Evolutionary conservation across 495 filamentous ascomycete genomes (phyloP).

Genomic region (Achaetomiella virescens): DNA sequence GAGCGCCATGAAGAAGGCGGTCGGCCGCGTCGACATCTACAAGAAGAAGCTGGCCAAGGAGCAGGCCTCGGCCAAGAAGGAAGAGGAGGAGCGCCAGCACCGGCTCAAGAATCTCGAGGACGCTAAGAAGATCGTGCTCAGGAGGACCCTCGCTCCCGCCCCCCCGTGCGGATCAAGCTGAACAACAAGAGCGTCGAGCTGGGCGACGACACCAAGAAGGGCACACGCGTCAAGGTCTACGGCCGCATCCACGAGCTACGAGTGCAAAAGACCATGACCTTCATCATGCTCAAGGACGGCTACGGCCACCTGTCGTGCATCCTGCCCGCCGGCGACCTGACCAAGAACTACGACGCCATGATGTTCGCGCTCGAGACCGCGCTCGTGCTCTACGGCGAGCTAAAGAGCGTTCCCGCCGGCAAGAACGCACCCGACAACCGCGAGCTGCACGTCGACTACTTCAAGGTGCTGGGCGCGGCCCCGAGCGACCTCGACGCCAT

Average conservation of each 20-base stretch:
- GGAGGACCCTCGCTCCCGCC: conserved; percentile 74
- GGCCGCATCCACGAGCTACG: conserved; percentile 83
- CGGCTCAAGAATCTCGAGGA: conserved; percentile 62
- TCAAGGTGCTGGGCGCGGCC: conserved; percentile 74
- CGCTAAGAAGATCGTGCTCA: conserved; percentile 80
- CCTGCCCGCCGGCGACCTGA: conserved; percentile 66
- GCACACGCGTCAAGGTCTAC: conserved; percentile 73
- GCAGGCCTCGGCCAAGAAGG: conserved; percentile 57
- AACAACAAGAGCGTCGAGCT: conserved; percentile 64
- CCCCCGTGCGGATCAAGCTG: conserved; percentile 69
- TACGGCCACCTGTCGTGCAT: conserved; percentile 89
- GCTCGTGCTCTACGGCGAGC: conserved; percentile 80
- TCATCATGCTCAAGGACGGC: conserved; percentile 81
- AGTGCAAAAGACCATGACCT: conserved; percentile 79
- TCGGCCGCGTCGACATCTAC: conserved; percentile 61
- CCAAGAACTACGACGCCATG: conserved; percentile 87
- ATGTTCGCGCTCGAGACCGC: conserved; percentile 86
- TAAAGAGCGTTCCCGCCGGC: conserved; percentile 74
- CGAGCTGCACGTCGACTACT: conserved; percentile 93
- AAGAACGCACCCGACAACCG: conserved; percentile 78
- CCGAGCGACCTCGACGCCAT: conserved; percentile 83
- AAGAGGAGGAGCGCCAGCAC: conserved; percentile 67
- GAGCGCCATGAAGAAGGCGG: conserved; percentile 75
- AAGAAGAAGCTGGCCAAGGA: conserved; percentile 74
- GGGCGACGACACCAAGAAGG: conserved; percentile 52